Percentiles rank a stretch among this genome's conserved stretches.
Conservation (phyloP, 805 yeast genomes). For the Candida succiphila region DNA sequence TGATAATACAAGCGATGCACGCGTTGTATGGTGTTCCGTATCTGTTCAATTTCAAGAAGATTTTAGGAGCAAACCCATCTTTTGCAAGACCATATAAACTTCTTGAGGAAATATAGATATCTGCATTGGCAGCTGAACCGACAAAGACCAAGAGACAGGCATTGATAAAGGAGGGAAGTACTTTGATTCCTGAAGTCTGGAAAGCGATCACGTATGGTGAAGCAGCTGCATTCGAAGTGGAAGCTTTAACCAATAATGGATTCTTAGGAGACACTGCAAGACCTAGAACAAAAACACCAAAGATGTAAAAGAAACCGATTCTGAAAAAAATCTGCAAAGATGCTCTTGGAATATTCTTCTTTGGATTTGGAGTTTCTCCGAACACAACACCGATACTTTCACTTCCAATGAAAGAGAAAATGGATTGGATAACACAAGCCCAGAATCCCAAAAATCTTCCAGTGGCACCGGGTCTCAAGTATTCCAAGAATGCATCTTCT, state of each 20-base stretch:
- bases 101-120: slow-evolving; percentile 64
- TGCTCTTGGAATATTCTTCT: slow-evolving; percentile 63
- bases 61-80: slow-evolving; percentile 44
- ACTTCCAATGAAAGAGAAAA: slow-evolving; percentile 77
- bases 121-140: slow-evolving; percentile 74
- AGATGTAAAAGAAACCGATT: slow-evolving; percentile 55
- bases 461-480: slow-evolving; percentile 70
- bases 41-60: slow-evolving; percentile 37
- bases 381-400: slow-evolving; percentile 69
- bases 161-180: slow-evolving; percentile 61
- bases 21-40: slow-evolving; percentile 54
- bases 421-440: slow-evolving; percentile 58
- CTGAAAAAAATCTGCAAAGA: slow-evolving; percentile 60
- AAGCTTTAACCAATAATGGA: slow-evolving; percentile 29
- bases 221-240: slow-evolving; percentile 33
- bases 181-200: slow-evolving; percentile 53
- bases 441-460: slow-evolving; percentile 64
- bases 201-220: slow-evolving; percentile 74
- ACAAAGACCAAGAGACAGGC: slow-evolving; percentile 60
- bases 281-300: slow-evolving; percentile 60
- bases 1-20: slow-evolving; percentile 46
- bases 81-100: slow-evolving; percentile 57
- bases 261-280: slow-evolving; percentile 62
- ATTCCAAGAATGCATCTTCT: no score
- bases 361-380: slow-evolving; percentile 64